These are phyloP conservation scores for Talaromyces sp. DNA, from an alignment of 2,329 filamentous ascomycete species.

Conservation along the genomic window DNA sequence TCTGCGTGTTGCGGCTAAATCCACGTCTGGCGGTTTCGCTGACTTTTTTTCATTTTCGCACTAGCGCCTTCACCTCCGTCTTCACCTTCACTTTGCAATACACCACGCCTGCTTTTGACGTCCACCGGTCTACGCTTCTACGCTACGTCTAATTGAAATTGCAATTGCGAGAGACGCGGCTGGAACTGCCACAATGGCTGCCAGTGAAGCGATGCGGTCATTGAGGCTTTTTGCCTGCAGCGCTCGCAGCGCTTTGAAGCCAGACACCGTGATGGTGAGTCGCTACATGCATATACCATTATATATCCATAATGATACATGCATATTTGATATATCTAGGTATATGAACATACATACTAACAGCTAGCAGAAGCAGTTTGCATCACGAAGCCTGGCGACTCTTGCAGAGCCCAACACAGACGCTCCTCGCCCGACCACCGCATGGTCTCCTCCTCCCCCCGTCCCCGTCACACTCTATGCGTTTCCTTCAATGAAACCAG, in stretches of 20 bases:
- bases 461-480: slow-evolving; percentile 81
- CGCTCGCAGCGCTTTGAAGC: slow-evolving; percentile 28
- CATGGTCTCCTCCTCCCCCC: slow-evolving; percentile 45
- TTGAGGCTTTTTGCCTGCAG: slow-evolving; percentile 35
- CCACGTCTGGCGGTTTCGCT: neutral
- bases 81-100: slow-evolving; percentile 17
- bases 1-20: neutral
- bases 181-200: slow-evolving; percentile 26
- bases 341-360: slow-evolving; percentile 31
- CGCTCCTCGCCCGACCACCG: slow-evolving; percentile 22
- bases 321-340: neutral
- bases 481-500: slow-evolving; percentile 85
- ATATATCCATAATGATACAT: neutral
- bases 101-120: neutral
- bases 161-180: neutral
- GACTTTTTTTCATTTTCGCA: slow-evolving; percentile 28
- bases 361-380: slow-evolving; percentile 21
- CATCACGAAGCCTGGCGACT: slow-evolving; percentile 47
- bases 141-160: neutral
- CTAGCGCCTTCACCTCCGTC: slow-evolving; percentile 24
- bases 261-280: slow-evolving; percentile 33
- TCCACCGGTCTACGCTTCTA: neutral
- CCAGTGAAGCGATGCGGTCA: slow-evolving; percentile 30
- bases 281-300: neutral
- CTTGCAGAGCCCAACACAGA: slow-evolving; percentile 18